Conservation (phyloP, 192 early-diverging fungal genomes). For the Fimicolochytrium jonesii region DNA sequence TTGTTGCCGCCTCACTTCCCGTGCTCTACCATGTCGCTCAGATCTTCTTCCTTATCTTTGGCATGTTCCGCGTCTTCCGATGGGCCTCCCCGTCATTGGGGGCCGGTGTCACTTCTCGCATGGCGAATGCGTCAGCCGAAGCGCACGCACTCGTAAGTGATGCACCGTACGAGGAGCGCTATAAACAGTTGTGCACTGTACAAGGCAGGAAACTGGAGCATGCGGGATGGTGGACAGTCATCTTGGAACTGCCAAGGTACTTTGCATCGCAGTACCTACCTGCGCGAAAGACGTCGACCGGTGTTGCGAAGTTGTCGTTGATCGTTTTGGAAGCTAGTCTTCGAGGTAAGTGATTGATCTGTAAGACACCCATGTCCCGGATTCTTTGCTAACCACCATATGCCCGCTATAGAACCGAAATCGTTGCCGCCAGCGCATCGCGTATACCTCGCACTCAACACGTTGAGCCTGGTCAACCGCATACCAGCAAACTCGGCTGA, state of each 20-base stretch:
- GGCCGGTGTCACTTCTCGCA: background rate
- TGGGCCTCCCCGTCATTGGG: background rate
- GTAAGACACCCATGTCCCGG: background rate
- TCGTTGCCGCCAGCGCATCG: background rate
- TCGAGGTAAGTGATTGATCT: background rate
- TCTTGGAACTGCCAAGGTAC: background rate
- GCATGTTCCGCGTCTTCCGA: background rate
- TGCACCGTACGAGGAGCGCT: conserved; percentile 2
- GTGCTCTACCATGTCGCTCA: background rate
- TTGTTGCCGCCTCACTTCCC: background rate
- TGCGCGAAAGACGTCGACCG: background rate
- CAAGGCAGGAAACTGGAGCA: background rate
- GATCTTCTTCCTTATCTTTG: conserved; percentile 8
- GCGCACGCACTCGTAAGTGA: background rate
- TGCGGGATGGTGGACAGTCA: background rate
- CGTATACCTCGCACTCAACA: background rate
- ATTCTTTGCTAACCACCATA: background rate
- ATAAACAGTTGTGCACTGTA: background rate
- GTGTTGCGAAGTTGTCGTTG: background rate
- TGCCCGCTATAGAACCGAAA: background rate
- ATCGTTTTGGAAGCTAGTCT: background rate
- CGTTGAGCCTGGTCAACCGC: background rate
- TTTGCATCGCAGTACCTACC: background rate
- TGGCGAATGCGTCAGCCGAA: background rate
- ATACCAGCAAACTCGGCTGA: background rate